Conservation (phyloP, 1,139 yeast genomes). For the Yamadazyma pseudoaaseri region DNA sequence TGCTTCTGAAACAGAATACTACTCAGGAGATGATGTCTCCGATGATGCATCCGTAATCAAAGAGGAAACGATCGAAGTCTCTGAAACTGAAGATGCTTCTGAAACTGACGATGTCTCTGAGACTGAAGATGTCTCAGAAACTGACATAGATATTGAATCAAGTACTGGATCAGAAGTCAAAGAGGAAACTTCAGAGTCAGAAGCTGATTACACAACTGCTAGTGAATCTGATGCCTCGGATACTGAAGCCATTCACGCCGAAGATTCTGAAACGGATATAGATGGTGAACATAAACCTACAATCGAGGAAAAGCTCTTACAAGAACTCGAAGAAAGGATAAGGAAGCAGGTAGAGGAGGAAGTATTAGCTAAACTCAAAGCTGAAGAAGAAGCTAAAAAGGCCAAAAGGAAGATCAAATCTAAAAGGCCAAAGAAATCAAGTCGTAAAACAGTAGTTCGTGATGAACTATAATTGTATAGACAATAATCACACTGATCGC, state of each 20-base stretch:
- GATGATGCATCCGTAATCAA: background rate
- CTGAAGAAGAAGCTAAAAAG: constrained; percentile 1
- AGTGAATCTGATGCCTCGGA: constrained; percentile 5
- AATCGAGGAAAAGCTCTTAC: background rate
- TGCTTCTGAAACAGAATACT: background rate
- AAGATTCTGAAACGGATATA: background rate
- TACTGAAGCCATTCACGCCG: constrained; percentile 2
- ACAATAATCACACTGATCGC: background rate
- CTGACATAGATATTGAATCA: constrained; percentile 1
- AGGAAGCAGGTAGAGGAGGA: background rate
- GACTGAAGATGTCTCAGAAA: constrained; percentile 2
- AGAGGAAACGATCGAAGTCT: background rate
- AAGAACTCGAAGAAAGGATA: background rate
- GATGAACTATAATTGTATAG: constrained; percentile 19
- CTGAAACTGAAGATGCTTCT: constrained; percentile 1
- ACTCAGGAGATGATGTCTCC: constrained; percentile 5
- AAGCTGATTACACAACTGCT: constrained; percentile 1
- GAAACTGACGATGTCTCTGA: constrained; percentile 2
- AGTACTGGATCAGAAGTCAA: constrained; percentile 3
- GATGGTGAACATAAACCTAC: background rate
- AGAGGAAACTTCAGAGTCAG: constrained; percentile 4
- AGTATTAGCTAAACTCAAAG: background rate
- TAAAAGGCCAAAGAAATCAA: constrained; percentile 6
- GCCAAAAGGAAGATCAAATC: constrained; percentile 6
- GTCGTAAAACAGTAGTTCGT: constrained; percentile 13